These are phyloP conservation scores for Ogataea parapolymorpha DNA, from an alignment of 805 yeast species.

Conservation along the genomic window DNA sequence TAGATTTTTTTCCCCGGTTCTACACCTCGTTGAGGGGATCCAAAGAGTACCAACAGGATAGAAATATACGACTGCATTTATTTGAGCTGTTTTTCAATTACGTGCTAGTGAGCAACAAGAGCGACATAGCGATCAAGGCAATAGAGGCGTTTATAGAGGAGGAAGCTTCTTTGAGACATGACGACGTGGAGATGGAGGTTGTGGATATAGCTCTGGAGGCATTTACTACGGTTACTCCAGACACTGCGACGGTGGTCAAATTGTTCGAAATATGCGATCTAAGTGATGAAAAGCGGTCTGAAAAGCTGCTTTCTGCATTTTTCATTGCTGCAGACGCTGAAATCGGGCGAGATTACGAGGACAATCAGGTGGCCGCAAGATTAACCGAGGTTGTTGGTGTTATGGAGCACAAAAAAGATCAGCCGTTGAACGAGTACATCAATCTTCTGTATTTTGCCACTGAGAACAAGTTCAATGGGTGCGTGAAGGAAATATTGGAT, in stretches of 20 bases:
- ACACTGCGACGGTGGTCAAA: constrained; percentile 25
- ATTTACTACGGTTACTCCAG: constrained; percentile 27
- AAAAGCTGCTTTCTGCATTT: constrained; percentile 20
- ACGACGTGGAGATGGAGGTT: constrained; percentile 22
- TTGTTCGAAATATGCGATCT: constrained; percentile 20
- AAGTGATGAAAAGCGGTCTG: constrained; percentile 9
- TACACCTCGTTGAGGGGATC: constrained; percentile 30
- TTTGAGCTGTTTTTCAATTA: constrained; percentile 34
- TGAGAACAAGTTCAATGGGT: constrained; percentile 27
- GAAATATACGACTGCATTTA: constrained; percentile 26
- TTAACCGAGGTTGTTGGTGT: constrained; percentile 18
- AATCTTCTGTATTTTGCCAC: constrained; percentile 31
- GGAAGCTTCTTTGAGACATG: constrained; percentile 14
- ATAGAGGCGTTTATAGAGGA: constrained; percentile 30
- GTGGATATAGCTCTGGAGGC: constrained; percentile 31
- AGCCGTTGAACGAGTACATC: constrained; percentile 26
- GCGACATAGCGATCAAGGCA: constrained; percentile 23
- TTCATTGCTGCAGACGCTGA: constrained; percentile 31
- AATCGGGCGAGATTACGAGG: constrained; percentile 27
- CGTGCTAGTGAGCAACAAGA: constrained; percentile 28
- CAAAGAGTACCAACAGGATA: constrained; percentile 19
- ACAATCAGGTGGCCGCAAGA: constrained; percentile 23
- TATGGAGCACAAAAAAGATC: constrained; percentile 16
- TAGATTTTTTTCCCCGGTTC: constrained; percentile 34
- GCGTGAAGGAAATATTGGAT: constrained; percentile 19